Conservation (phyloP, 2,329 filamentous ascomycete genomes). For the Fusarium hostae region DNA sequence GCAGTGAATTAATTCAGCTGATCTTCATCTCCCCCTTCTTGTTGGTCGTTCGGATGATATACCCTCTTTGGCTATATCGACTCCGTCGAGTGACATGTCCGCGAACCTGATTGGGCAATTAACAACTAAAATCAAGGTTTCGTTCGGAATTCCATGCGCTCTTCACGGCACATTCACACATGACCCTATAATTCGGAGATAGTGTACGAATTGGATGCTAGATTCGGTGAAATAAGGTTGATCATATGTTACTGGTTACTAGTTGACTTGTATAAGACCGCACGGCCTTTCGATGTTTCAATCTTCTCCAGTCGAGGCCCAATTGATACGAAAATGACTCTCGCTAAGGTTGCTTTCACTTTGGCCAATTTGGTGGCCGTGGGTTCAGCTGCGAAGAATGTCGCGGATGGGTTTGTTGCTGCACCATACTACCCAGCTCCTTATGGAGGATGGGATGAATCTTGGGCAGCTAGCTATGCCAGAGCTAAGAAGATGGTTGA, state of each 20-base stretch:
- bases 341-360: neutral
- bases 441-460: slow-evolving; percentile 74
- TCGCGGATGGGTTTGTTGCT: slow-evolving; percentile 50
- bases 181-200: slow-evolving; percentile 15
- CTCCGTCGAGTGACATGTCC: neutral
- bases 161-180: neutral
- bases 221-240: neutral
- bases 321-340: neutral
- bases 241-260: neutral
- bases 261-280: neutral
- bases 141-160: neutral
- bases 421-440: slow-evolving; percentile 77
- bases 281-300: neutral
- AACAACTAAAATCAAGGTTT: slow-evolving; percentile 13
- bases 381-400: neutral
- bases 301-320: neutral
- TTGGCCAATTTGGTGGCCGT: slow-evolving; percentile 3
- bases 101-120: neutral
- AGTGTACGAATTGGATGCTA: slow-evolving; percentile 6
- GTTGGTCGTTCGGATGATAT: slow-evolving; percentile 14
- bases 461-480: slow-evolving; percentile 76
- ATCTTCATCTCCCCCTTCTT: slow-evolving; percentile 27
- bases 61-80: slow-evolving; percentile 5
- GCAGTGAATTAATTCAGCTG: neutral
- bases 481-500: slow-evolving; percentile 76